Percentiles rank a stretch among this genome's conserved stretches.
phyloP scores from a whole-genome alignment of 345 rosid genomes.

The Murraya paniculata region DNA sequence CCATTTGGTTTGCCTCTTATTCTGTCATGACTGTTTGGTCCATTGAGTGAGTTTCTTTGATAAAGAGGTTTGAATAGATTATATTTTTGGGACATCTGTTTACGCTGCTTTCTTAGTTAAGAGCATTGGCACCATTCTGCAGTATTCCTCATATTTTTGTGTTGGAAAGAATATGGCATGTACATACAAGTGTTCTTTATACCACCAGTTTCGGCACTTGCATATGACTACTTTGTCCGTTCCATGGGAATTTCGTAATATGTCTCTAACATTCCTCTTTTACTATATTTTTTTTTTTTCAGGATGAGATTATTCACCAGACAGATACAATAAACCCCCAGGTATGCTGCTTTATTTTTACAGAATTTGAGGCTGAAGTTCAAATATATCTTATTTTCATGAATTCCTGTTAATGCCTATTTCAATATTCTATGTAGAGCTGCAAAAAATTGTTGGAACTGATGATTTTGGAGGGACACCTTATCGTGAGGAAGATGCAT shows the following conservation, averaged over 20 bases:
- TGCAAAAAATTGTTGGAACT: slow-evolving; percentile 68
- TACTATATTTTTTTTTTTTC: slow-evolving; percentile 11
- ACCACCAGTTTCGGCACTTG: background rate
- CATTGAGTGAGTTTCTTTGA: background rate
- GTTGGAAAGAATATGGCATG: background rate
- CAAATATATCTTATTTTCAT: background rate
- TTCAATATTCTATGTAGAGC: slow-evolving; percentile 40
- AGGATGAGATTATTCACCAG: slow-evolving; percentile 65
- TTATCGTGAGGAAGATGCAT: slow-evolving; percentile 57
- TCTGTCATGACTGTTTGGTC: background rate
- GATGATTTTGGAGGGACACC: slow-evolving; percentile 73
- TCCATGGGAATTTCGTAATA: background rate
- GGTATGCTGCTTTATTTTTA: slow-evolving; percentile 42
- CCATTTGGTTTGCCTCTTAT: background rate
- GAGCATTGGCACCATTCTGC: background rate
- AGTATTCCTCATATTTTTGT: background rate
- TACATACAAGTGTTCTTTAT: background rate
- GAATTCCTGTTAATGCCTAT: background rate
- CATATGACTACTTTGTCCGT: background rate
- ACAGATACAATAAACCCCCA: slow-evolving; percentile 85
- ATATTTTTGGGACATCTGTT: background rate
- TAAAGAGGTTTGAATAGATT: background rate
- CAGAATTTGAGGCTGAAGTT: background rate
- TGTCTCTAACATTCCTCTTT: slow-evolving; percentile 1
- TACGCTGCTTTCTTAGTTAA: background rate